Base-by-base conservation (phyloP, 192 early-diverging fungal genomes). In the Mycoemilia scoparia region DNA sequence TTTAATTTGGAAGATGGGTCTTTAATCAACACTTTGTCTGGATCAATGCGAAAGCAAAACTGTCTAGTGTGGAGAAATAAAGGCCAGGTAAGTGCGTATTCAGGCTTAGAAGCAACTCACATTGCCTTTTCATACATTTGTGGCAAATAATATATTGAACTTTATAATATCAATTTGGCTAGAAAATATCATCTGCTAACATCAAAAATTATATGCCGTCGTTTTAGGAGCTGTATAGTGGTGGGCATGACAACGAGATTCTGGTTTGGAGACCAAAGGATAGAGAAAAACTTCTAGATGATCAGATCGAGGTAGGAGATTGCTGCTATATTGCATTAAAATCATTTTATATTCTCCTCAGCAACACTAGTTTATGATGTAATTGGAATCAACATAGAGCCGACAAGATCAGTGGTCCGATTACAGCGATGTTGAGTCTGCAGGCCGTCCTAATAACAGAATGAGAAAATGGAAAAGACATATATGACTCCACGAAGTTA, bases 181-280 rank as follows among this genome's bases (percentile, higher is more conserved):
- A 12, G 4, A 12, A 30, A 6, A n/a, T n/a, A n/a, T n/a, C n/a
- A n/a, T n/a, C n/a, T n/a, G n/a, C n/a, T n/a, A n/a, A n/a, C n/a
- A n/a, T n/a, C n/a, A n/a, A n/a, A n/a, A n/a, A n/a, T n/a, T n/a
- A n/a, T n/a, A n/a, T n/a, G n/a, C n/a, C n/a, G n/a, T n/a, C 32
- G 2, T 24, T 23, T 12, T 43, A 67, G 39, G 75, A 80, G 52
- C 59, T 80, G 7, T 80, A 74, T 29, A 67, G 70, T 8, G 60
- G 70, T 5, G 67, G 70, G 19, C 57, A 51, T 30, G 74, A 82
- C 17, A 43, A 61, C 15, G 56, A 70, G 11, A 54, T 79, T 16
- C 39, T 76, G 1, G 57, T 58, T 3, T 79, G 76, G 76, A 47
- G 45, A 15, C 43, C 52, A 0, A 43, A 55, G 21, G 53, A 55